These are phyloP conservation scores for Acer campestre DNA, from an alignment of 345 rosid species.

Conservation along the genomic window DNA sequence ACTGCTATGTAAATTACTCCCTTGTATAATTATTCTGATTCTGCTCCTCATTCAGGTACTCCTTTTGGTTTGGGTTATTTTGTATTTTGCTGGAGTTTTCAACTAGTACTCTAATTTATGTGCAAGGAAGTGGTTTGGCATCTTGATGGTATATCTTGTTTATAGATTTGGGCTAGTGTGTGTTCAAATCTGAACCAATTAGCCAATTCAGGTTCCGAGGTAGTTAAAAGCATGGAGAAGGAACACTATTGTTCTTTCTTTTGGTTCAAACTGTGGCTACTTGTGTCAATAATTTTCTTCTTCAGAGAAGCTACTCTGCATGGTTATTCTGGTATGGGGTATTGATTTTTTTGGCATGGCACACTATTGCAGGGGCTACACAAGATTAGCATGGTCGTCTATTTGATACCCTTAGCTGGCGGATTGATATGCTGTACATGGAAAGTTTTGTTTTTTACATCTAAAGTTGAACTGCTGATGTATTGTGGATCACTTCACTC, in stretches of 20 bases:
- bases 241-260: constrained; percentile 19
- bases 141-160: constrained; percentile 27
- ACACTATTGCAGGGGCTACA: constrained; percentile 72
- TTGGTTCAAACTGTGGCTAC: constrained; percentile 25
- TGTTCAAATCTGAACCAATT: constrained; percentile 20
- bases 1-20: constrained; percentile 8
- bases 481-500: constrained; percentile 40
- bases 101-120: constrained; percentile 20
- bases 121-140: constrained; percentile 23
- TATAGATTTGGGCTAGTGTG: constrained; percentile 26
- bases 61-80: constrained; percentile 26
- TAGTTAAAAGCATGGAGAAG: constrained; percentile 28
- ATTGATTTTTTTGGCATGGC: constrained; percentile 77
- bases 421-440: constrained; percentile 78
- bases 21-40: constrained; percentile 22
- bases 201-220: constrained; percentile 27
- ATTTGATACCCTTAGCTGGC: constrained; percentile 72
- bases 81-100: constrained; percentile 23
- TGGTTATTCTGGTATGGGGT: constrained; percentile 42
- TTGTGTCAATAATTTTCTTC: constrained; percentile 32
- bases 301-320: constrained; percentile 33
- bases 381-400: constrained; percentile 70
- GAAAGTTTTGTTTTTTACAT: constrained; percentile 55
- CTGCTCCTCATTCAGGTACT: constrained; percentile 32
- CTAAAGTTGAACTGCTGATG: constrained; percentile 50